These are phyloP conservation scores for Biscogniauxia marginata DNA, from an alignment of 2,329 filamentous ascomycete species.

Conservation along the genomic window DNA sequence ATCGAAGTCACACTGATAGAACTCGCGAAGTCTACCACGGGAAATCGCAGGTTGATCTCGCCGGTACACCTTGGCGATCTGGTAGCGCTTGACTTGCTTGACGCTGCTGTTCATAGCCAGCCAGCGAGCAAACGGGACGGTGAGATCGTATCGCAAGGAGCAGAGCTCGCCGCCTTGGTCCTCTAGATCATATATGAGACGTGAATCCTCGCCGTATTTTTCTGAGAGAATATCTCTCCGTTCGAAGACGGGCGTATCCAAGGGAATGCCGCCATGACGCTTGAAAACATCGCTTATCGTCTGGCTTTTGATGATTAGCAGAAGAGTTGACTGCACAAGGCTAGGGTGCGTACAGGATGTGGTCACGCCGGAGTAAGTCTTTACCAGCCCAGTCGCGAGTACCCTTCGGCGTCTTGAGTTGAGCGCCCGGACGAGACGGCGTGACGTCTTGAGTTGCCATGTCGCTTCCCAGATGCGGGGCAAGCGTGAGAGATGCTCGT, in stretches of 20 bases:
- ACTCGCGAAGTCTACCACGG: slow-evolving; percentile 75
- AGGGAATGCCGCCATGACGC: slow-evolving; percentile 65
- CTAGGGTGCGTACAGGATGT: too few species aligned
- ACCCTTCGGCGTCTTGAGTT: too few species aligned
- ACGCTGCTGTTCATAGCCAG: slow-evolving; percentile 71
- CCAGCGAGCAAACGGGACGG: slow-evolving; percentile 76
- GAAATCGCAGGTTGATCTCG: slow-evolving; percentile 76
- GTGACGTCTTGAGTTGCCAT: too few species aligned
- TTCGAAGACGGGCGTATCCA: slow-evolving; percentile 74
- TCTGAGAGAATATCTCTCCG: slow-evolving; percentile 72
- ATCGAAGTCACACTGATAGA: slow-evolving; percentile 80
- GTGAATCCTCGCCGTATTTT: slow-evolving; percentile 41
- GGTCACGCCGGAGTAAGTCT: too few species aligned
- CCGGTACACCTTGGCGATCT: slow-evolving; percentile 78
- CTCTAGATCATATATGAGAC: slow-evolving; percentile 75
- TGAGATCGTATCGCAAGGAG: slow-evolving; percentile 78
- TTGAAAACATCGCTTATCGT: slow-evolving; percentile 47
- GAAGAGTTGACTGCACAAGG: too few species aligned
- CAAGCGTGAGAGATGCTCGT: too few species aligned
- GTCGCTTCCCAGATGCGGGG: too few species aligned
- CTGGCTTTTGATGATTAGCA: too few species aligned
- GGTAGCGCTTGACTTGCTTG: slow-evolving; percentile 72
- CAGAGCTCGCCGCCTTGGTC: slow-evolving; percentile 83
- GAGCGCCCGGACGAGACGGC: too few species aligned
- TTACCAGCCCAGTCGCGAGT: too few species aligned